Evolutionary conservation across 2,329 filamentous ascomycete species (phyloP), one percentile per base, ranked within the genome.

Genomic region (Aspergillus sp.): DNA sequence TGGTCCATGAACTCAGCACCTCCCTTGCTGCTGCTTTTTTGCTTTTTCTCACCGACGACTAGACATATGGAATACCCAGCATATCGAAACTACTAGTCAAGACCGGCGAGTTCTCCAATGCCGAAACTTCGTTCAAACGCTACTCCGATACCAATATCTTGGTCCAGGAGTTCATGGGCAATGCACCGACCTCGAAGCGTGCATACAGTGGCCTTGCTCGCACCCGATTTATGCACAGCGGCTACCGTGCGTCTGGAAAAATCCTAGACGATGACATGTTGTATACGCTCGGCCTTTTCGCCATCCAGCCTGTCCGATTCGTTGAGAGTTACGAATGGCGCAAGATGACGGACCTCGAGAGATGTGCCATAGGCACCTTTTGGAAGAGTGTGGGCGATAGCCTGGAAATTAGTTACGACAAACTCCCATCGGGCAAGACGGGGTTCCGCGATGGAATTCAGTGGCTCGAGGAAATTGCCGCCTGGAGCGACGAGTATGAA

Each of bases 321-420:
- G 75, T 86, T 29, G 61, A 73, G 5, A 67, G 68, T 5, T 86
- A 81, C 54, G 88, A 91, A 59, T 91, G 86, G 86, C 77, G 87
- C 2, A 33, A 67, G 5, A 61, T 88, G 19, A 83, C 76, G 11
- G 78, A 83, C 1, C 72, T 90, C 64, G 87, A 90, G 62, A 62
- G 71, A 7, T 86, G 83, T 48, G 85, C 84, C 0, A 64, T 84
- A 28, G 82, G 78, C 11, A 81, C 79, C 0, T 81, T 86, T 56
- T 90, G 85, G 85, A 86, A 86, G 62, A 73, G 74, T 41, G 66
- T 88, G 11, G 86, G 85, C 10, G 82, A 88, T 53, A 78, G 79
- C 41, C 85, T 90, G 79, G 75, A 73, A 0, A 85, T 90, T 43
- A 65, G 67, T 3, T 78, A 70, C 38, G 63, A 66, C 2, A 57